Base-by-base conservation (phyloP, 108 stramenopile species). In the Fragilariopsis cylindrus region DNA sequence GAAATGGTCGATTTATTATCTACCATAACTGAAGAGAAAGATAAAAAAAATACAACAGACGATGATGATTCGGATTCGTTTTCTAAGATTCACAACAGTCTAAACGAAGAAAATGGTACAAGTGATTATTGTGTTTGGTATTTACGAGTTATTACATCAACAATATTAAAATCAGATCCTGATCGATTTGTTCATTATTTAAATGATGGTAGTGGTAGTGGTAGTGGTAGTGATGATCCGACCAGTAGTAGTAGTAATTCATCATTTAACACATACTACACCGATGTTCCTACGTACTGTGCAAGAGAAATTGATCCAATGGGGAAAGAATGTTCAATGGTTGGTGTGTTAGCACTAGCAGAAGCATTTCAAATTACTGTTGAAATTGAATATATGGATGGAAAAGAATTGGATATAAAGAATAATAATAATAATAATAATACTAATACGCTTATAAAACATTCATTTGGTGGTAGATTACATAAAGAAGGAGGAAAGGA, bases 81-180 rank as follows among this genome's bases (percentile, higher is more conserved):
- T 60, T 30, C 58, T 11, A 41, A 21, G 39, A 52, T 92, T 4
- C 80, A 85, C 66, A 43, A 65, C 18, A 76, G 76, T 49, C 65
- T 93, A 54, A 87, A 82, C 58, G 79, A 87, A 74, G 92, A 90
- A 74, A 89, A 88, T 80, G 76, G 78, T 49, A 81, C 83, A 15
- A 84, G 82, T 44, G 94, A 95, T 60, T 95, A 95, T 77, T 90
- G 89, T 76, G 89, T 90, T 15, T 95, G 94, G 94, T 95, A 84
- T 76, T 64, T 92, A 49, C 87, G 94, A 60, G 84, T 91, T 30
- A 64, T 95, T 60, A 88, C 91, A 8, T 88, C 91, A 30, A 75
- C 85, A 1, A 88, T 85, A 70, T 69, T 92, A 60, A 95, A 95
- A 70, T 68, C 81, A 43, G 77, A 95, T 76, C 83, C 88, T 3